Base-by-base conservation (phyloP, 164 flowering plant species). In the Berberis vulgaris region DNA sequence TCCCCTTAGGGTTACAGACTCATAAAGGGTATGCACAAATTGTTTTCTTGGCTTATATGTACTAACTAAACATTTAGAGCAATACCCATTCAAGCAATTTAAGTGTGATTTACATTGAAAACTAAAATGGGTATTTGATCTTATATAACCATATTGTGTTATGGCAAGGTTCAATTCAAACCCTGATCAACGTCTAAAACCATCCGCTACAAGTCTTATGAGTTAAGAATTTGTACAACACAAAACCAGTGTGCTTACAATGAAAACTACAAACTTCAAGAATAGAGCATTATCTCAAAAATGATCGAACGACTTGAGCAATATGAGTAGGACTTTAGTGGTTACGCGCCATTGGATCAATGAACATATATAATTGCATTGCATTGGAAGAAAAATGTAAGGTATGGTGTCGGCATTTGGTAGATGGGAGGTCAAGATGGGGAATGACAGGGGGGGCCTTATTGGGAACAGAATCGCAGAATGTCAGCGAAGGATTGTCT, bases 401-500 rank as follows among this genome's bases (percentile, higher is more conserved):
- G 64, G 81, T 88, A 81, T 83, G 81, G 83, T 83, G 87, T 83
- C 86, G 85, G 88, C 79, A 26, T 26, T 26, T 26, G 26, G 26
- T 26, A 26, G 69, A 77, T 71, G 80, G 74, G 73, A 64, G 74
- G 79, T 74, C 79, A 69, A 71, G 70, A 76, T 6, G 38, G 49
- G 13, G 8, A n/a, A 54, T 5, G 39, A n/a, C 6, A 11, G 60
- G 40, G 11, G 64, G 1, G 11, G 45, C 76, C 71, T 55, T 72
- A 65, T 80, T 75, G 84, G 81, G 75, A 82, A 82, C 86, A 85
- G 57, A 71, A 79, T 74, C 64, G 81, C 90, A 81, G 84, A 83
- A 85, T 83, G 88, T 83, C 86, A 87, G 88, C 80, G 67, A 77
- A 73, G 81, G 75, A 75, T 68, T 76, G 80, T 75, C 80, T 71